Evolutionary conservation across 306 rosid species (phyloP).

Genomic region (Mimosa pudica): DNA sequence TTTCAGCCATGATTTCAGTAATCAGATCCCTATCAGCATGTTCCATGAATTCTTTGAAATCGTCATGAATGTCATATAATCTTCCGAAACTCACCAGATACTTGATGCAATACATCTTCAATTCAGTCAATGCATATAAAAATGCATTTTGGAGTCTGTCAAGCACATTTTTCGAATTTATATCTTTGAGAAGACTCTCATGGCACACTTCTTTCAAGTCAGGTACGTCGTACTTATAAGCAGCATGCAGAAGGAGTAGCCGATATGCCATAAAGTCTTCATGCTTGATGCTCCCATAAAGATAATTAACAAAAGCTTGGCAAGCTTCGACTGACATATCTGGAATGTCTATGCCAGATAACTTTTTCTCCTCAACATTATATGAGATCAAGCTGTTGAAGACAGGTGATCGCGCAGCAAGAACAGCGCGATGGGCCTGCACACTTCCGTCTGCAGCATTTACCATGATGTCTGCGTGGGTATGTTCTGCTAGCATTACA

Average conservation of each 20-base stretch:
- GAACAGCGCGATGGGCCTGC: constrained; percentile 70
- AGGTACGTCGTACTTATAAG: constrained; percentile 69
- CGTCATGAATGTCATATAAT: constrained; percentile 62
- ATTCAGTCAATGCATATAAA: constrained; percentile 52
- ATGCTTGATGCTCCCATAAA: constrained; percentile 65
- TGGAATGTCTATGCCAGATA: constrained; percentile 56
- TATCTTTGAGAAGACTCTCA: constrained; percentile 76
- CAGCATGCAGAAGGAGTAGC: constrained; percentile 61
- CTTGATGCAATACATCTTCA: constrained; percentile 65
- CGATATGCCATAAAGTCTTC: constrained; percentile 66
- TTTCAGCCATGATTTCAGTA: constrained; percentile 62
- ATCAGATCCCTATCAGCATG: constrained; percentile 65
- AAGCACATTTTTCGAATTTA: constrained; percentile 66
- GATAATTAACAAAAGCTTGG: constrained; percentile 60
- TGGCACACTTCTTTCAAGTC: constrained; percentile 76
- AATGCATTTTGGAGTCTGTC: constrained; percentile 78
- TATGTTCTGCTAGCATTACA: constrained; percentile 62
- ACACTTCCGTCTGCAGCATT: constrained; percentile 64
- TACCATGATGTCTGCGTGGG: constrained; percentile 66
- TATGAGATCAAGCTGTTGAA: constrained; percentile 71
- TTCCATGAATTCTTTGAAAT: constrained; percentile 59
- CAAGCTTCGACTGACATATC: constrained; percentile 75
- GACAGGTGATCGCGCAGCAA: constrained; percentile 71
- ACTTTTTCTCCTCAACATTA: constrained; percentile 64
- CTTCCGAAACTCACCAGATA: constrained; percentile 85